A percentile compares a stretch with the other conserved stretches of the same genome.
These are phyloP conservation scores for Hansenula sp. DNA, from an alignment of 1,139 yeast species.

Conservation along the genomic window DNA sequence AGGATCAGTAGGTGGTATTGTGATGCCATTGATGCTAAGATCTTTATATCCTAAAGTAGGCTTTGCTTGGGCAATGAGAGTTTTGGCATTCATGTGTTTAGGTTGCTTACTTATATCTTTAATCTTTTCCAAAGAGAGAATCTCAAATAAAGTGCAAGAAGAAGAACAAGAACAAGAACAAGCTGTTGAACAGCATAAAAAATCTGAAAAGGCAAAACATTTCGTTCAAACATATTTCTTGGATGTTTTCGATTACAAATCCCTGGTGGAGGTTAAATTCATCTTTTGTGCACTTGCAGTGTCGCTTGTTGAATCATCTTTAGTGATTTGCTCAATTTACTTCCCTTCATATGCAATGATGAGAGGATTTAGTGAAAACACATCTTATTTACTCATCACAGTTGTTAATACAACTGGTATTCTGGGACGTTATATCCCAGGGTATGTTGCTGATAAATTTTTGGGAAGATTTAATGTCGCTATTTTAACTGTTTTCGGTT, in stretches of 20 bases:
- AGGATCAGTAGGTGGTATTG: conserved; percentile 65
- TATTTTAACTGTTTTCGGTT: conserved; percentile 33
- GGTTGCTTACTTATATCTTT: conserved; percentile 27
- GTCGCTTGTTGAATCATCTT: conserved; percentile 34
- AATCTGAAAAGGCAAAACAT: conserved; percentile 4
- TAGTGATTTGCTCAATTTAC: conserved; percentile 44
- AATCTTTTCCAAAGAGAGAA: conserved; percentile 15
- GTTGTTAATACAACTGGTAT: conserved; percentile 57
- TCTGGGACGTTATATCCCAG: conserved; percentile 55
- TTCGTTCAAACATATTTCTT: conserved; percentile 6
- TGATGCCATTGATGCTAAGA: conserved; percentile 58
- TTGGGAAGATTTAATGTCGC: conserved; percentile 57
- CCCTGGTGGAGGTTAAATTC: conserved; percentile 20
- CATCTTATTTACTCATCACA: conserved; percentile 49
- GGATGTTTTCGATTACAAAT: conserved; percentile 22
- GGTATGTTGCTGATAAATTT: conserved; percentile 45
- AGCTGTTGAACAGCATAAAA: not conserved
- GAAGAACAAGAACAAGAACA: not conserved
- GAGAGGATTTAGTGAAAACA: conserved; percentile 46
- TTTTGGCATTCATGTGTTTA: conserved; percentile 40
- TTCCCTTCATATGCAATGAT: conserved; percentile 51
- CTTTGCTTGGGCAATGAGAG: conserved; percentile 55
- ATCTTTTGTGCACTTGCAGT: conserved; percentile 22
- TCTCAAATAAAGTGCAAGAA: conserved; percentile 8
- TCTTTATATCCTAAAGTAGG: conserved; percentile 46